Conservation (phyloP, 257 asterid species). For the Nicotiana benthamiana region DNA sequence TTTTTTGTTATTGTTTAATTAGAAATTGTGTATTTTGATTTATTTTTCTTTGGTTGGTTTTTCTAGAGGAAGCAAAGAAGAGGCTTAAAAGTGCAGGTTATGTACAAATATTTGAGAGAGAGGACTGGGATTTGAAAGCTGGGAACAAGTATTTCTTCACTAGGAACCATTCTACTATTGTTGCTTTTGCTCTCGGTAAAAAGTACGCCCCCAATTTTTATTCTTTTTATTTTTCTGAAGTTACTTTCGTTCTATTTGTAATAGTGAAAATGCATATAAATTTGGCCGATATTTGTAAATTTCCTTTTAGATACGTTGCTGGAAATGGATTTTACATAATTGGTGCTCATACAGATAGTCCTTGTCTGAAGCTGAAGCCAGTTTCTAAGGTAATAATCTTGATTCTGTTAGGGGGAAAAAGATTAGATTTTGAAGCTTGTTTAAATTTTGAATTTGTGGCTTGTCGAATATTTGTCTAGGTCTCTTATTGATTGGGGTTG, state of each 20-base stretch:
- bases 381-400: constrained; percentile 53
- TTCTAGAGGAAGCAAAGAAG: constrained; percentile 71
- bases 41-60: background rate
- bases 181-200: constrained; percentile 89
- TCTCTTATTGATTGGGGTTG: background rate
- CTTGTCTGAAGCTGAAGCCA: constrained; percentile 80
- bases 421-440: background rate
- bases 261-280: background rate
- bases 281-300: background rate
- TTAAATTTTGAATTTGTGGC: background rate
- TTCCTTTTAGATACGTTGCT: constrained; percentile 53
- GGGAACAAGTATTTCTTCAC: constrained; percentile 90
- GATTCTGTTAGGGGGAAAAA: background rate
- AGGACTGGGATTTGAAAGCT: constrained; percentile 77
- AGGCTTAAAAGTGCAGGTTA: constrained; percentile 63
- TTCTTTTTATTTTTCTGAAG: background rate
- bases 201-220: constrained; percentile 36
- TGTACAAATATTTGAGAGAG: constrained; percentile 66
- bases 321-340: constrained; percentile 78
- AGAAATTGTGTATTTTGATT: background rate
- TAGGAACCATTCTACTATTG: constrained; percentile 81
- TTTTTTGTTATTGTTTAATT: background rate
- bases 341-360: constrained; percentile 99
- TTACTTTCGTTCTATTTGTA: background rate
- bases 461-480: background rate